phyloP scores from a whole-genome alignment of 2,329 filamentous ascomycete genomes.

The Colletotrichum tamarilloi region DNA sequence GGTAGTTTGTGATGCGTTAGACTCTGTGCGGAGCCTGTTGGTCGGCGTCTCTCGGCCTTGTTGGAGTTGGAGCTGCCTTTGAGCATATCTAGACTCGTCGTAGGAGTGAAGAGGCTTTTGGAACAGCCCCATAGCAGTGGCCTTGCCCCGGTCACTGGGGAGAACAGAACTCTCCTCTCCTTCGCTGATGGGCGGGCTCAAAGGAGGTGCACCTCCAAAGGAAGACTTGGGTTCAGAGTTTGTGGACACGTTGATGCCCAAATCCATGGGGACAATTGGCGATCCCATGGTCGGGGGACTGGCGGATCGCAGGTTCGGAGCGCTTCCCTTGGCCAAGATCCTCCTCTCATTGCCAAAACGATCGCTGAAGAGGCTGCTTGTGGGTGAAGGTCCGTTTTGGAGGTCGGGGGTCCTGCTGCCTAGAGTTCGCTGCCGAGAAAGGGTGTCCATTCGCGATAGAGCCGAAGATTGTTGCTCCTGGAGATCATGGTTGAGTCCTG shows the following conservation, averaged over 20 bases:
- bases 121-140: slow-evolving; percentile 73
- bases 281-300: slow-evolving; percentile 59
- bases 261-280: slow-evolving; percentile 46
- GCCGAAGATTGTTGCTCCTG: slow-evolving; percentile 84
- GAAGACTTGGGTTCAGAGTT: slow-evolving; percentile 43
- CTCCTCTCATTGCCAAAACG: slow-evolving; percentile 57
- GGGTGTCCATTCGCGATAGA: slow-evolving; percentile 81
- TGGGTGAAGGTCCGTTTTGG: slow-evolving; percentile 58
- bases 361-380: slow-evolving; percentile 55
- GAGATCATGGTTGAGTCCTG: slow-evolving; percentile 80
- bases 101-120: slow-evolving; percentile 81
- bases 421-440: slow-evolving; percentile 72
- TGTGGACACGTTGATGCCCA: slow-evolving; percentile 35
- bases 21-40: slow-evolving; percentile 57
- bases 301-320: slow-evolving; percentile 73
- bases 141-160: slow-evolving; percentile 82
- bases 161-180: slow-evolving; percentile 74
- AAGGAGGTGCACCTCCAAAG: slow-evolving; percentile 50
- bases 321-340: slow-evolving; percentile 69
- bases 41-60: slow-evolving; percentile 75
- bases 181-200: slow-evolving; percentile 74
- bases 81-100: slow-evolving; percentile 86
- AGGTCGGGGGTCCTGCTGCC: slow-evolving; percentile 63
- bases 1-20: slow-evolving; percentile 52
- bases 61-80: slow-evolving; percentile 84